Evolutionary conservation across 1,284 basidiomycete species (phyloP).

Genomic region (Salmacisia buchloeana): DNA sequence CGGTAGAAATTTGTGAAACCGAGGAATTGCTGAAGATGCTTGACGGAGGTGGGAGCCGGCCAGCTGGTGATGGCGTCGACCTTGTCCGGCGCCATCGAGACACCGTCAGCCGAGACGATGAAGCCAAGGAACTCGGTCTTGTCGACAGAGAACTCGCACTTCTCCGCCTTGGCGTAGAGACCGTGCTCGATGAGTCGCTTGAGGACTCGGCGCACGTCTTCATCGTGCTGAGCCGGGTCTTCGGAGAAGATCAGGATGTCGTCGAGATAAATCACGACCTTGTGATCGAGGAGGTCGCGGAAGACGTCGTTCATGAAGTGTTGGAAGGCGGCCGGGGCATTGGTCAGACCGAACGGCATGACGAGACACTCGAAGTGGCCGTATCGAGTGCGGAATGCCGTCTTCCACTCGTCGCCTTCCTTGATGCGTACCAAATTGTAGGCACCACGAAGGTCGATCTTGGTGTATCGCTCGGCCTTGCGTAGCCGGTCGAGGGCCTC

Average conservation of each 20-base stretch:
- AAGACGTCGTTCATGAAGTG: constrained; percentile 48
- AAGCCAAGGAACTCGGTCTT: constrained; percentile 55
- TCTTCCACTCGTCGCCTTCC: constrained; percentile 51
- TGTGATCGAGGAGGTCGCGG: constrained; percentile 46
- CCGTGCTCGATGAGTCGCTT: constrained; percentile 37
- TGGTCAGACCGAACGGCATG: constrained; percentile 8
- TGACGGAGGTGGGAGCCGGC: constrained; percentile 49
- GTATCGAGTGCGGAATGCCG: constrained; percentile 18
- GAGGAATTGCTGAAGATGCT: constrained; percentile 13
- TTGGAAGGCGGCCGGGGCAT: constrained; percentile 37
- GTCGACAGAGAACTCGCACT: constrained; percentile 14
- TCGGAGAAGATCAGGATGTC: constrained; percentile 56
- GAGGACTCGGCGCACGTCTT: constrained; percentile 50
- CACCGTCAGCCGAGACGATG: constrained; percentile 45
- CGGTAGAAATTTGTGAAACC: constrained; percentile 15
- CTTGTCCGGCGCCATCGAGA: constrained; percentile 54
- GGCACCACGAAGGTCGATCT: constrained; percentile 50
- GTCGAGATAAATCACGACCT: constrained; percentile 55
- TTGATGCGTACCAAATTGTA: constrained; percentile 51
- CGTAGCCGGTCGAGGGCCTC: constrained; percentile 51
- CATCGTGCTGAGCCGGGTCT: constrained; percentile 49
- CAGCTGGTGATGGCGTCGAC: constrained; percentile 52
- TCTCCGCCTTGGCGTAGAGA: constrained; percentile 13
- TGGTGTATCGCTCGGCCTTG: constrained; percentile 49
- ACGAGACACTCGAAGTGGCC: constrained; percentile 14